Conservation (phyloP, 2,329 filamentous ascomycete genomes). For the Lecanicillium sp. region DNA sequence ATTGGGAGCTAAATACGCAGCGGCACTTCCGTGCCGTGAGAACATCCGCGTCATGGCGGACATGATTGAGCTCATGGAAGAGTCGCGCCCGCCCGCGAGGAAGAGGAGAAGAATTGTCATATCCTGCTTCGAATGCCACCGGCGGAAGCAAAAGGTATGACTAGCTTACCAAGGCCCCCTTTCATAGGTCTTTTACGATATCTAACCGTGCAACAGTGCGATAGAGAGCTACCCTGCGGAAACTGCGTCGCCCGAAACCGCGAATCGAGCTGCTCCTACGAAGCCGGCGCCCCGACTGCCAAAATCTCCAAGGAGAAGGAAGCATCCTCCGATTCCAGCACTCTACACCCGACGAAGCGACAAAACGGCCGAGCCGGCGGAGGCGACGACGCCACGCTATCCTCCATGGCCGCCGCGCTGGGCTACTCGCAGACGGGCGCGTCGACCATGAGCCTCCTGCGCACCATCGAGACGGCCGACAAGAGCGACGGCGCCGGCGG, state of each 20-base stretch:
- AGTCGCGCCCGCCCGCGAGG: conserved; percentile 34
- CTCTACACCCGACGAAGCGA: conserved; percentile 8
- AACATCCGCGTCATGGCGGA: conserved; percentile 15
- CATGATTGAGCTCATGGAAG: conserved; percentile 9
- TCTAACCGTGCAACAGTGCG: conserved; percentile 37
- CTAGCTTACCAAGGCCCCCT: neutral
- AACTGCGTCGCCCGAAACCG: conserved; percentile 55
- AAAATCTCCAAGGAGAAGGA: conserved; percentile 22
- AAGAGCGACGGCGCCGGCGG: conserved; percentile 21
- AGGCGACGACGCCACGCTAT: conserved; percentile 27
- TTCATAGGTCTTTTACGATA: no score
- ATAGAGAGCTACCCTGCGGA: conserved; percentile 52
- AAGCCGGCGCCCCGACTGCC: conserved; percentile 43
- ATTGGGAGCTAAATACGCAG: no score
- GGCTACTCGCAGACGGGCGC: conserved; percentile 47
- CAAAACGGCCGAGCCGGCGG: neutral
- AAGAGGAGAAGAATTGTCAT: conserved; percentile 57
- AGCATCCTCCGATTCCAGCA: no score
- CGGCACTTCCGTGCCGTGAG: neutral
- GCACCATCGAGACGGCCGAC: conserved; percentile 45
- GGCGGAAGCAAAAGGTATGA: conserved; percentile 54
- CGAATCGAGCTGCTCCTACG: conserved; percentile 50
- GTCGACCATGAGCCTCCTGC: conserved; percentile 51
- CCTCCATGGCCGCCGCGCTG: conserved; percentile 41
- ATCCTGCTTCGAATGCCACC: conserved; percentile 59